phyloP scores from a whole-genome alignment of 495 filamentous ascomycete genomes.

The Lophiotrema nucula region DNA sequence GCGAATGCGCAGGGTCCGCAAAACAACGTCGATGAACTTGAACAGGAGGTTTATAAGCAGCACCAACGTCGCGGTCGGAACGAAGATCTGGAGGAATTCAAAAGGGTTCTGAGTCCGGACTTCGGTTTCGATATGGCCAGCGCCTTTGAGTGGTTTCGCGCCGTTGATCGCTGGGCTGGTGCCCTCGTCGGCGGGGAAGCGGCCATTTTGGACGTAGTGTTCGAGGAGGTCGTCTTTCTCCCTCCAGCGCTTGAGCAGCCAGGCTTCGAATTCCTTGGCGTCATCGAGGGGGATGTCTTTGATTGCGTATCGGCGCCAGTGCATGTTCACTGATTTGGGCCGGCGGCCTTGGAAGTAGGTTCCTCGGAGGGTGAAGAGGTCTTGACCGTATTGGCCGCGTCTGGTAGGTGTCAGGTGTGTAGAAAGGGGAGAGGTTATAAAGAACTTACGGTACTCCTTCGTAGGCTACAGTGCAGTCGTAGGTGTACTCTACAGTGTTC shows the following conservation, averaged over 20 bases:
- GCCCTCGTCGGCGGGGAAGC: conserved; percentile 64
- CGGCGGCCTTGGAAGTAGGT: conserved; percentile 75
- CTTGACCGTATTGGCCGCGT: conserved; percentile 68
- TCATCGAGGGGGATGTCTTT: conserved; percentile 65
- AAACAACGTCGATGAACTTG: conserved; percentile 28
- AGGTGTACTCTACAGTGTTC: conserved; percentile 72
- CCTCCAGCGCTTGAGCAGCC: conserved; percentile 72
- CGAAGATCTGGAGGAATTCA: conserved; percentile 44
- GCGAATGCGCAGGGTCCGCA: neutral
- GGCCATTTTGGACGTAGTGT: conserved; percentile 63
- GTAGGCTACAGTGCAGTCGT: conserved; percentile 84
- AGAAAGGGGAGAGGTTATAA: neutral
- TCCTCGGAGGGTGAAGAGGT: conserved; percentile 68
- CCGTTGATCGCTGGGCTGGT: conserved; percentile 43
- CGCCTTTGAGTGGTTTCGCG: conserved; percentile 39
- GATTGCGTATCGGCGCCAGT: conserved; percentile 72
- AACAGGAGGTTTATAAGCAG: conserved; percentile 33
- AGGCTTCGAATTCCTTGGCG: conserved; percentile 63
- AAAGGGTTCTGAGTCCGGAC: conserved; percentile 52
- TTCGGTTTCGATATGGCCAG: conserved; percentile 59
- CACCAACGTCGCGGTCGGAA: conserved; percentile 20
- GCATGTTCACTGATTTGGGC: conserved; percentile 81
- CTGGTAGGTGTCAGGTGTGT: conserved; percentile 42
- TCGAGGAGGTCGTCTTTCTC: conserved; percentile 80
- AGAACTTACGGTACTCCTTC: conserved; percentile 70